Conservation (phyloP, 2,329 filamentous ascomycete genomes). For the Colletotrichum spaethianum region DNA sequence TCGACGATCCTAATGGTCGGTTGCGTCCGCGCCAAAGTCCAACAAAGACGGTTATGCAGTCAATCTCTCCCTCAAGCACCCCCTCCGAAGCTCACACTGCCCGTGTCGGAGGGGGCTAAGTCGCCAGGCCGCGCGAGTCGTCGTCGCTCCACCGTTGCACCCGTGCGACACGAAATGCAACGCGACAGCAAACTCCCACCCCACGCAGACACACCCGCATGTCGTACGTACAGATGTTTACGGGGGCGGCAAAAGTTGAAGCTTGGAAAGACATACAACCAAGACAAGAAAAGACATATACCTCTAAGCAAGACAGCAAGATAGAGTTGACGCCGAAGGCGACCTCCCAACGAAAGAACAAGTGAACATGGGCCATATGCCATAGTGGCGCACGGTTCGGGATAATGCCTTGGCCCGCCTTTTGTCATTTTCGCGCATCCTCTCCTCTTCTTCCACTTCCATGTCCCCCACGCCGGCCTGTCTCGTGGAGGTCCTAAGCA, state of each 20-base stretch:
- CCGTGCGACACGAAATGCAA: constrained; percentile 30
- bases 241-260: background rate
- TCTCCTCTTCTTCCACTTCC: background rate
- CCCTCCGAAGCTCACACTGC: background rate
- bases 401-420: constrained; percentile 21
- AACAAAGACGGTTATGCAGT: constrained; percentile 15
- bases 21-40: background rate
- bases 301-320: background rate
- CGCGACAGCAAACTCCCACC: constrained; percentile 28
- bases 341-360: background rate
- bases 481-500: background rate
- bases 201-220: constrained; percentile 26
- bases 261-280: constrained; percentile 16
- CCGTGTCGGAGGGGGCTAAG: constrained; percentile 13
- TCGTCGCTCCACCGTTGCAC: constrained; percentile 34
- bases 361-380: constrained; percentile 1
- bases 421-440: background rate
- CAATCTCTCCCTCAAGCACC: background rate
- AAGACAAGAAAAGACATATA: background rate
- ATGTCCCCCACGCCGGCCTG: background rate
- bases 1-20: constrained; percentile 27
- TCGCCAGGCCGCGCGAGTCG: constrained; percentile 31
- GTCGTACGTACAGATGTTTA: background rate
- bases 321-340: constrained; percentile 8
- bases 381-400: constrained; percentile 9